A percentile compares a stretch with the other conserved stretches of the same genome.
Conservation (phyloP, 2,329 filamentous ascomycete species). For the Neocucurbitaria cava region DNA sequence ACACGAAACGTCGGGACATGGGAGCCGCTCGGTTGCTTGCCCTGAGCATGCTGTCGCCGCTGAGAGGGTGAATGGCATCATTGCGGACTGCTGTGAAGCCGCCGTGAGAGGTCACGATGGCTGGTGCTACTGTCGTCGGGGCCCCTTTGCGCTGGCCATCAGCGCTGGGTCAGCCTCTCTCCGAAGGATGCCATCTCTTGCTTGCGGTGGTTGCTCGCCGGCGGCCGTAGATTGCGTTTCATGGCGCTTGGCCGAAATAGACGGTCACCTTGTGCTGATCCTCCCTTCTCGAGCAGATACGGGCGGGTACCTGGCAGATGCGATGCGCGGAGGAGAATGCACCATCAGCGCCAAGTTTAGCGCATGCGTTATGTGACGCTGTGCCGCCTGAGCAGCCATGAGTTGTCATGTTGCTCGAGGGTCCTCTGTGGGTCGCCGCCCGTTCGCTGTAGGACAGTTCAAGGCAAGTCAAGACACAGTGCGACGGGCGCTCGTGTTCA, state of each 20-base stretch:
- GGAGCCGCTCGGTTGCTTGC: slow-evolving; percentile 40
- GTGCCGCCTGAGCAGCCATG: slow-evolving; percentile 5
- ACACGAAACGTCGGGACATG: slow-evolving; percentile 15
- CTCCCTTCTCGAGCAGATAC: slow-evolving; percentile 36
- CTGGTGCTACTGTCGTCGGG: background rate
- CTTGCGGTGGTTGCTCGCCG: slow-evolving; percentile 17
- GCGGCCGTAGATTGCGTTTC: slow-evolving; percentile 40
- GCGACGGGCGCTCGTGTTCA: slow-evolving; percentile 1
- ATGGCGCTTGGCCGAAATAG: slow-evolving; percentile 42
- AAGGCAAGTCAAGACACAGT: slow-evolving; percentile 2
- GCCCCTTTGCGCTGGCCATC: slow-evolving; percentile 2
- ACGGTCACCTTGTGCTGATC: slow-evolving; percentile 39
- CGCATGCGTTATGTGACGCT: background rate
- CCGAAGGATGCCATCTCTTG: slow-evolving; percentile 6
- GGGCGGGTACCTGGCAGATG: slow-evolving; percentile 39
- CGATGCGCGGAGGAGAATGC: slow-evolving; percentile 15
- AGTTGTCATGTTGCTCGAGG: background rate
- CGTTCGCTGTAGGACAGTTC: background rate
- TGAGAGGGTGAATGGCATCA: slow-evolving; percentile 32
- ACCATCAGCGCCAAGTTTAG: slow-evolving; percentile 14
- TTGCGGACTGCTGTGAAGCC: slow-evolving; percentile 10
- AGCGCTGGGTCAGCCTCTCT: background rate
- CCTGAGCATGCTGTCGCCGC: slow-evolving; percentile 73
- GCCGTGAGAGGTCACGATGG: slow-evolving; percentile 8
- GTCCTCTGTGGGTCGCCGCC: background rate